A percentile compares a stretch with the other conserved stretches of the same genome.
Evolutionary conservation across 306 rosid species (phyloP).

Genomic region (Oemleria cerasiformis): DNA sequence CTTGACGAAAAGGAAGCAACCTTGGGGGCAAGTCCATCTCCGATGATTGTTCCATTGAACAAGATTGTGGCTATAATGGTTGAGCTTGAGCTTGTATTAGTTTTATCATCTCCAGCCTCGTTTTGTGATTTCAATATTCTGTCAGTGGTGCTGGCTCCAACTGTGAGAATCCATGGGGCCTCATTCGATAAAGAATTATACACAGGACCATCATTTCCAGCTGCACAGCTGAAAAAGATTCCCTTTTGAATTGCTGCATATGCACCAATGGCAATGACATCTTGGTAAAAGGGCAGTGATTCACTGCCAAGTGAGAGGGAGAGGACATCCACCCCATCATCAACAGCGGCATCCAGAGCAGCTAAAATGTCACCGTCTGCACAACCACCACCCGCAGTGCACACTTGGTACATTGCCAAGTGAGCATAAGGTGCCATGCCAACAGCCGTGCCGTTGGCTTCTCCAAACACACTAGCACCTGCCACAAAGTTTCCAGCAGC

Average conservation of each 20-base stretch:
- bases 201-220: conserved; percentile 57
- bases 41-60: conserved; percentile 47
- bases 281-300: conserved; percentile 36
- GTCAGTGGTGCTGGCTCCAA: conserved; percentile 40
- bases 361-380: conserved; percentile 30
- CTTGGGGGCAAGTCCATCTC: conserved; percentile 13
- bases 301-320: conserved; percentile 51
- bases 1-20: no score
- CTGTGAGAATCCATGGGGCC: conserved; percentile 59
- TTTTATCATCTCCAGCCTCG: not conserved
- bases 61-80: conserved; percentile 37
- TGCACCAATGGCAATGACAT: conserved; percentile 47
- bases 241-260: conserved; percentile 60
- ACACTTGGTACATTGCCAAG: conserved; percentile 47
- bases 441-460: conserved; percentile 63
- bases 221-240: conserved; percentile 58
- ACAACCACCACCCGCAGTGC: not conserved
- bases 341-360: conserved; percentile 28
- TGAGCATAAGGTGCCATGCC: conserved; percentile 80
- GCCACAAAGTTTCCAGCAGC: conserved; percentile 56
- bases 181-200: conserved; percentile 41
- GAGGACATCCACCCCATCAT: conserved; percentile 59
- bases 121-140: conserved; percentile 24
- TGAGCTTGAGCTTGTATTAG: conserved; percentile 28
- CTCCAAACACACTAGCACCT: conserved; percentile 46